Evolutionary conservation across 2,329 filamentous ascomycete species (phyloP).

Genomic region (Hymenoscyphus repandus): DNA sequence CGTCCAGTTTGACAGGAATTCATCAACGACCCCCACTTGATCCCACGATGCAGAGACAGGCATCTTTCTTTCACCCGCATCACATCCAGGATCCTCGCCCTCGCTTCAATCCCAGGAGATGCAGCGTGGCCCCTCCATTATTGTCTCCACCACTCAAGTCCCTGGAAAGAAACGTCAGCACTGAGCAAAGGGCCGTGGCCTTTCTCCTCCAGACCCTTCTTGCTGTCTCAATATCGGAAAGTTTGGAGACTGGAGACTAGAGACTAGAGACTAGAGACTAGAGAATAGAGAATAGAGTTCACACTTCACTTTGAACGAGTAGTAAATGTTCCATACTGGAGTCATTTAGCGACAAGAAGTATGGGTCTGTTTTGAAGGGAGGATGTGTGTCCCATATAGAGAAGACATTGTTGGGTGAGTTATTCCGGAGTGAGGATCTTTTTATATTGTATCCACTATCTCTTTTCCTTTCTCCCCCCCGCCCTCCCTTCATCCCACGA

Average conservation of each 20-base stretch:
- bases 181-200: not conserved
- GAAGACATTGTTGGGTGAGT: not conserved
- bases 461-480: not conserved
- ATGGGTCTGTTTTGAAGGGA: not conserved
- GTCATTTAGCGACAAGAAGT: not conserved
- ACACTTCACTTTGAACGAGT: too few relatives aligned
- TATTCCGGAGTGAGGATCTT: not conserved
- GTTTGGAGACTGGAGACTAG: too few relatives aligned
- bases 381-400: not conserved
- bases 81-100: conserved; percentile 2
- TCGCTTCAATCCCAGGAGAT: conserved; percentile 6
- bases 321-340: too few relatives aligned
- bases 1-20: not conserved
- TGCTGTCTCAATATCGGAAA: too few relatives aligned
- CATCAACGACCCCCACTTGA: conserved; percentile 13
- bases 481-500: not conserved
- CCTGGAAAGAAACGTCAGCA: not conserved
- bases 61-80: conserved; percentile 11
- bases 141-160: conserved; percentile 8
- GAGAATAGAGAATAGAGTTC: too few relatives aligned
- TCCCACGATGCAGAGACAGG: conserved; percentile 14
- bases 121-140: too few relatives aligned
- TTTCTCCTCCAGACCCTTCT: too few relatives aligned
- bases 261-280: too few relatives aligned
- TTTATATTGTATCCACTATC: not conserved